Base-by-base conservation (phyloP, 192 early-diverging fungal species). In the Mortierella claussenii region DNA sequence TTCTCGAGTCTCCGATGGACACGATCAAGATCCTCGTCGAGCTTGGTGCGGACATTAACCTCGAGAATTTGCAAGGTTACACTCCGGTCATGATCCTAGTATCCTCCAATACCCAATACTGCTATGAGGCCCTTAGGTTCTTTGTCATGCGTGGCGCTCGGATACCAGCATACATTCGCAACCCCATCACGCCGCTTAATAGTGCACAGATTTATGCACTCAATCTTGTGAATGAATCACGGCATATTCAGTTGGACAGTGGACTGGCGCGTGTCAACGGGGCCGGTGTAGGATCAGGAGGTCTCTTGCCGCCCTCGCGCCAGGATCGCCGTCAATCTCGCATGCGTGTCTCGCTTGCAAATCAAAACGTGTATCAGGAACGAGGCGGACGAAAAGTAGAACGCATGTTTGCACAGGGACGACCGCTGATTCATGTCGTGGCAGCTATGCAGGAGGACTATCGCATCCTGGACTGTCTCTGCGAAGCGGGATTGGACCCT, bases 61-160 rank as follows among this genome's bases (percentile, higher is more conserved):
- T 76, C 1, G 64, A 76, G 23, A 76, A 76, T 43, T 18, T 60
- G 21, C 73, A 76, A 50, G 73, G 73, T 2, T 76, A 76, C n/a
- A 76, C 73, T 1, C 73, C 73, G 0, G 73, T 67, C 43, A 76
- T 67, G 40, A 76, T 76, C 58, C 40, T 76, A 11, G 73, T 76
- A 46, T 67, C 73, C 18, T 76, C 73, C 13, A 76, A 76, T 21
- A 76, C 73, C 2, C 57, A 76, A 27, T 55, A 76, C 32, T 76
- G 73, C 28, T 76, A 61, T 31, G 73, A 76, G 30, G 73, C 73
- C 9, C 73, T 76, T 46, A 66, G 62, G 46, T 76, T 53, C 52
- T 76, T 76, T 67, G 73, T 76, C 9, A 66, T 60, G 63, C 73
- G 73, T 32, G 73, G 73, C 13, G 73, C 73, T 6, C 63, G 73